Base-by-base conservation (phyloP, 2,329 filamentous ascomycete genomes). In the Thielaviopsis populi region DNA sequence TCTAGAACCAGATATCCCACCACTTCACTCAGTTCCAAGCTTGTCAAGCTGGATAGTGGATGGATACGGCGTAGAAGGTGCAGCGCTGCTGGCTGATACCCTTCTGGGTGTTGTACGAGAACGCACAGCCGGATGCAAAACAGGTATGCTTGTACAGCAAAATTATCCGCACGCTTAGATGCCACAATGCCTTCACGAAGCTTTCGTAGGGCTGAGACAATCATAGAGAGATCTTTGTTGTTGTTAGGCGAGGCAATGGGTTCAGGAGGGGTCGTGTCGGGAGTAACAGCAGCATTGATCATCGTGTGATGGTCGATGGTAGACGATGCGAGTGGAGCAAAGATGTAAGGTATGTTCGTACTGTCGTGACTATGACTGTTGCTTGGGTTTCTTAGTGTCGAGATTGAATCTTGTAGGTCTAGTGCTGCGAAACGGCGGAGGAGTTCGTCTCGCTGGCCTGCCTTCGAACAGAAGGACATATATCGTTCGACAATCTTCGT, bases 101-200 rank as follows among this genome's bases (percentile, higher is more conserved):
- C 91, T 69, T 95, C 89, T 69, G 87, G 88, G 69, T 95, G 86
- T 68, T 85, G 84, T 65, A 87, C 84, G 41, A 96, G 81, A 67
- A 99, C 86, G 27, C 88, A 85, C 30, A 91, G 80, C 63, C 91
- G 87, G 69, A 95, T 89, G 70, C 89, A 90, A 78, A 97, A 97
- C 67, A 95, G 84, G 74, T 97, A 96, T 17, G 86, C 89, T 69
- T 91, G 85, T n/a, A 88, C 84, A 1, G 92, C 86, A 74, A 99
- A 99, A 62, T 83, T 78, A 71, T 96, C 88, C 42, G 80, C 77
- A 22, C 91, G 84, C 62, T 84, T 83, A 8, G 88, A 85, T 13
- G 89, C 89, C 2, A 95, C 83, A 59, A 97, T 86, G 27, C 87
- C 91, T 76, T 99, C 94, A 64, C 94, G 85, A 40, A 99, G 82